Evolutionary conservation across 768 basidiomycete genomes (phyloP), one percentile per base, ranked within the genome.

Genomic region (Hypsizygus marmoreus): DNA sequence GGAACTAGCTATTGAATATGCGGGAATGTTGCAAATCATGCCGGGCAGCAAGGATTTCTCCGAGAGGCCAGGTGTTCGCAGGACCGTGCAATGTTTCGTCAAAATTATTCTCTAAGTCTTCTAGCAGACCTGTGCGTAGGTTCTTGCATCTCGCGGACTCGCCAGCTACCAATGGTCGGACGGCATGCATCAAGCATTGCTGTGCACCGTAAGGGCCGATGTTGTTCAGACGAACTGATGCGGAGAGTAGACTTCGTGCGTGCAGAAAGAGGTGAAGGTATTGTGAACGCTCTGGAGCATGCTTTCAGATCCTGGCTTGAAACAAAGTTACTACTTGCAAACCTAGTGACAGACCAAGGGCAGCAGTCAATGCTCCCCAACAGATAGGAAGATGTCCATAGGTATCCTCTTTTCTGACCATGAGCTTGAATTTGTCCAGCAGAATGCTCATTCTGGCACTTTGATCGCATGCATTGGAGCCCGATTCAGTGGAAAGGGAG

Each of bases 21-120:
- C 95, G 79, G 33, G 92, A 95, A 69, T 98, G 95, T 65, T 94
- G 91, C 58, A 93, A 69, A 69, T 97, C 95, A 65, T 99, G 97
- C 47, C 97, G 75, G 30, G 82, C 80, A 26, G 88, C 84, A 22
- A 98, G 74, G 30, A 98, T 87, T 68, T 99, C 97, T 13, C 94
- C 95, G 14, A 99, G 65, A 1, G 95, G 97, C 95, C 95, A 98
- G 12, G 91, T 97, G 57, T 84, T 93, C 28, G 87, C 86, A 4
- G 95, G 93, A 0, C 83, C 86, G 25, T 71, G 56, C 9, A 70
- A 58, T 10, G 57, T 59, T 24, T 73, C 69, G 49, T 79, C 72
- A 49, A 75, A 76, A 6, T 40, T 48, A 6, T 47, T 41, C 9
- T 58, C 59, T 19, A 56, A 35, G 13, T 44, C 49, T 38, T 61